These are phyloP conservation scores for Coemansia sp. DNA, from an alignment of 192 early-diverging fungal genomes.

Conservation along the genomic window DNA sequence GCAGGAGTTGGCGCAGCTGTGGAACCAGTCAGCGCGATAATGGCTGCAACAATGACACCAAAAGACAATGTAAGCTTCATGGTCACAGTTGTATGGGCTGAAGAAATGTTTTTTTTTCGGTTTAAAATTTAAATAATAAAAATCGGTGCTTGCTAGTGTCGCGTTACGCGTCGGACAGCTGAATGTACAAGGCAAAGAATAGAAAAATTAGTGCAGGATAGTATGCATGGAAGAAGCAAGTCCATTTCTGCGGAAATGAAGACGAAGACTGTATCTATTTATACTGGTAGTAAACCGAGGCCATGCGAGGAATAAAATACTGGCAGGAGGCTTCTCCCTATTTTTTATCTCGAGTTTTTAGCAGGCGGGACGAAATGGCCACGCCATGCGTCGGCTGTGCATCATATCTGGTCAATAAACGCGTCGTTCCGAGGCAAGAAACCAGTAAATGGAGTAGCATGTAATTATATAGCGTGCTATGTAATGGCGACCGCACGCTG, in stretches of 20 bases:
- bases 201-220: conserved; percentile 1
- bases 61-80: conserved; percentile 39
- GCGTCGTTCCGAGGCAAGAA: conserved; percentile 6
- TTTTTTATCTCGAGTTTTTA: neutral
- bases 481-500: conserved; percentile 1
- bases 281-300: conserved; percentile 13
- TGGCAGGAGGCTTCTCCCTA: neutral
- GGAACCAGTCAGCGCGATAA: conserved; percentile 13
- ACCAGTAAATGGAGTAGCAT: conserved; percentile 15
- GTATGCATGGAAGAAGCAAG: conserved; percentile 10
- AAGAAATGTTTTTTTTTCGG: neutral
- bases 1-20: conserved; percentile 23
- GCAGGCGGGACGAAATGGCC: conserved; percentile 14
- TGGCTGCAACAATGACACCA: conserved; percentile 18
- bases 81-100: neutral
- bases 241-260: conserved; percentile 2
- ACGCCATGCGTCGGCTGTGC: conserved; percentile 20
- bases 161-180: conserved; percentile 1
- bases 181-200: neutral
- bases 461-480: neutral
- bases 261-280: conserved; percentile 3
- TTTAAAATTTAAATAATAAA: neutral
- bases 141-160: neutral
- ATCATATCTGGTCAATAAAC: conserved; percentile 18
- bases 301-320: neutral